Percentiles rank a stretch among this genome's conserved stretches.
Conservation (phyloP, 2,329 filamentous ascomycete genomes). For the Ophiostoma ips region DNA sequence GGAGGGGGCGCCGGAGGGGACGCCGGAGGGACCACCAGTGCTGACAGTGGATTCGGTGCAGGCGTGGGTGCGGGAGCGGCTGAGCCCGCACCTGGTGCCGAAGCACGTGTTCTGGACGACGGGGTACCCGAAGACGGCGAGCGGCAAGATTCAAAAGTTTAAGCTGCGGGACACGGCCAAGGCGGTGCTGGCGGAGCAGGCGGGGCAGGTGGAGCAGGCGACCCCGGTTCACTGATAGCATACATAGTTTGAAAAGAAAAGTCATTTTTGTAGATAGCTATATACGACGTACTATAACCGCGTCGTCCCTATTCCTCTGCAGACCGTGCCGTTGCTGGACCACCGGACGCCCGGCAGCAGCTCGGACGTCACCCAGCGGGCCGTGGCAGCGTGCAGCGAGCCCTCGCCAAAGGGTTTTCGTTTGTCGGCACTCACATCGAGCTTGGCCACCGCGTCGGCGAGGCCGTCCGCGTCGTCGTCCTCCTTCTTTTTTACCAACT, state of each 20-base stretch:
- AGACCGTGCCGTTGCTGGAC: constrained; percentile 36
- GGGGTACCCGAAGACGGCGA: constrained; percentile 86
- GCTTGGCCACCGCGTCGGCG: neutral
- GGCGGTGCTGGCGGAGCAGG: neutral
- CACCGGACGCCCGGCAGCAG: constrained; percentile 35
- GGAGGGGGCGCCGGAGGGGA: no score
- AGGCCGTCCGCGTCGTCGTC: neutral
- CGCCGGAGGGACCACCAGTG: no score
- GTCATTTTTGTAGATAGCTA: no score
- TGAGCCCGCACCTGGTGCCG: constrained; percentile 68
- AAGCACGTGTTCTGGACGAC: constrained; percentile 80
- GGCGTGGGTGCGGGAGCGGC: constrained; percentile 54
- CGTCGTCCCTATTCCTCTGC: constrained; percentile 31
- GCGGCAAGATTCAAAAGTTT: constrained; percentile 94
- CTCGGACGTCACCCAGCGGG: constrained; percentile 42
- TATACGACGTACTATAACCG: neutral
- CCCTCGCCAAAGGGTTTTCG: constrained; percentile 41
- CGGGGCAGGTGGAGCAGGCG: no score
- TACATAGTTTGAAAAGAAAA: no score
- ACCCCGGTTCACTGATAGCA: no score
- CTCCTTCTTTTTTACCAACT: constrained; percentile 14
- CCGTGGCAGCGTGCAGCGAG: constrained; percentile 43
- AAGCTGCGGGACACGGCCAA: constrained; percentile 55
- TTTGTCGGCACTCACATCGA: constrained; percentile 28
- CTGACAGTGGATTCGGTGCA: constrained; percentile 46